phyloP scores from a whole-genome alignment of 768 basidiomycete genomes.

The Amanita phalloides region DNA sequence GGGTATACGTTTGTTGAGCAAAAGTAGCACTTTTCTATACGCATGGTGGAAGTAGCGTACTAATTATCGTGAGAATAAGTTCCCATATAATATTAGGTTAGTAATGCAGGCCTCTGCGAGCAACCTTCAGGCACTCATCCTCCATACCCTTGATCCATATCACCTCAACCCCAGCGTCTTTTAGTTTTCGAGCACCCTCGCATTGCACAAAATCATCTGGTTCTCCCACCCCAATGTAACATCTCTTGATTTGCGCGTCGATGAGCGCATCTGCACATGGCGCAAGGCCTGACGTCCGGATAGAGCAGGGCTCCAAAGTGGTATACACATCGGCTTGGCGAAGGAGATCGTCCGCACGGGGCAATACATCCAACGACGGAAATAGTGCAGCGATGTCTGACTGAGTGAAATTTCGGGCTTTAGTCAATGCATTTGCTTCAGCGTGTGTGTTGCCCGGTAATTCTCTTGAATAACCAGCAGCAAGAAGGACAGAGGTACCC shows the following conservation, averaged over 20 bases:
- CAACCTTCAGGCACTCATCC: constrained; percentile 69
- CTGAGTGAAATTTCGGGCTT: constrained; percentile 39
- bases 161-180: constrained; percentile 62
- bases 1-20: constrained; percentile 96
- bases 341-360: constrained; percentile 27
- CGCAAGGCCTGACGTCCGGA: constrained; percentile 75
- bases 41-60: constrained; percentile 37
- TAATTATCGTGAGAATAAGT: neutral
- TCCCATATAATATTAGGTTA: neutral
- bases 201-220: constrained; percentile 93
- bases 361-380: constrained; percentile 16
- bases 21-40: constrained; percentile 98
- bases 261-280: constrained; percentile 85
- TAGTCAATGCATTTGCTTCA: constrained; percentile 86
- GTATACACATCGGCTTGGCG: constrained; percentile 73
- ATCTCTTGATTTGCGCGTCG: constrained; percentile 54
- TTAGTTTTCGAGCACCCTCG: constrained; percentile 70
- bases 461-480: constrained; percentile 86
- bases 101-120: constrained; percentile 42
- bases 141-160: constrained; percentile 69
- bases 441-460: constrained; percentile 93
- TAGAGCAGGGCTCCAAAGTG: constrained; percentile 93
- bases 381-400: constrained; percentile 35
- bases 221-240: constrained; percentile 84
- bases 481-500: constrained; percentile 39